Evolutionary conservation across 1,284 basidiomycete genomes (phyloP), one percentile per base, ranked within the genome.

Genomic region (Fomes fomentarius): DNA sequence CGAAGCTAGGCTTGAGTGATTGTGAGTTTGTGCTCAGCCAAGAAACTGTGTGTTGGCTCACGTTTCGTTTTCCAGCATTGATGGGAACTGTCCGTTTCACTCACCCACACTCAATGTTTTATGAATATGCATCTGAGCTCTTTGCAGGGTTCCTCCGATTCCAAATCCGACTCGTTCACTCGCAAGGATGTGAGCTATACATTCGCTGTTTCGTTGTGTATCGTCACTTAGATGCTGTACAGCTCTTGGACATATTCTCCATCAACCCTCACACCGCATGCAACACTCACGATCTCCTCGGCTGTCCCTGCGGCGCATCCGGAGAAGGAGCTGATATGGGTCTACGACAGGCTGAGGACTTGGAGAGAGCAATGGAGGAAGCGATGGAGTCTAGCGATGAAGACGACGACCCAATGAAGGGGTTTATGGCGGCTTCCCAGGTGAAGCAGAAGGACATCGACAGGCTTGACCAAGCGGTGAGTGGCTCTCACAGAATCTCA

Each of bases 191-290:
- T 93, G 52, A 56, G 83, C 73, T 8, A 10, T 3, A 15, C 22
- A 24, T 26, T 50, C 43, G 24, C 37, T n/a, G 28, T 35, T 17
- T 11, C 31, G 35, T 21, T 6, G 28, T 30, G 47, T 35, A 54
- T 19, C 58, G 35, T 14, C 26, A n/a, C 47, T 50, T n/a, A 39
- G 51, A 33, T 12, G 12, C 19, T 17, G 11, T 15, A 25, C 58
- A 94, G 89, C 81, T 97, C 24, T 85, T 87, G 43, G 94, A 96
- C 67, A 93, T 99, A 61, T 99, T 99, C 73, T 89, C 87, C 8
- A 76, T 98, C 34, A 87, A 96, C 70, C 75, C 81, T 0, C 76
- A 87, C 48, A 96, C 95, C 0, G 73, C 80, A 2, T 98, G 94
- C 73, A 90, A 96, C 55, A 98, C 96, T 2, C 97, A 97, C 63